Base-by-base conservation (phyloP, 305 asterid species). In the Fraxinus floribunda region DNA sequence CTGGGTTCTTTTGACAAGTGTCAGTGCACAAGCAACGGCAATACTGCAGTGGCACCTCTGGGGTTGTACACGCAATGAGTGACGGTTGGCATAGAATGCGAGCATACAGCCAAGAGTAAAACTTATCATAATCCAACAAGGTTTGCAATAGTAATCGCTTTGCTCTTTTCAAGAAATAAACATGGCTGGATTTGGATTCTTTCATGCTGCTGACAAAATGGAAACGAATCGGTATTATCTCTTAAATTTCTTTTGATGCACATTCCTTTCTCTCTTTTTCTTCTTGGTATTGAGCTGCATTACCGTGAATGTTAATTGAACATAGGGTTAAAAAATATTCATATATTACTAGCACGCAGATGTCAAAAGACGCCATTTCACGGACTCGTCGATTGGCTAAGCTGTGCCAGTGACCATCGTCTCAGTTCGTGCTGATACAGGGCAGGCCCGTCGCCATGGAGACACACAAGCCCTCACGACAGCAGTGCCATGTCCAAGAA, bases 61-160 rank as follows among this genome's bases (percentile, higher is more conserved):
- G 77, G 30, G 77, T 6, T 34, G 46, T 32, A 72, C 77, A 72
- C 77, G 77, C 39, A 29, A 11, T 11, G 36, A 66, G 66, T 16
- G 77, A 78, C 39, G 68, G 66, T 76, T 76, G 20, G 66, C 62
- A 76, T 44, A 76, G 20, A 66, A 38, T 36, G 15, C 76, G 71
- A 52, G 82, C 80, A 72, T 76, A 41, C 44, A 84, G 76, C 60
- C 78, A 77, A 80, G 60, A 24, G 30, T 4, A n/a, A 41, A 68
- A 32, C 76, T 80, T 84, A 78, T 84, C 86, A 20, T 30, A 38
- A 49, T 49, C 79, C 76, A 72, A 49, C 57, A 34, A 76, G 72
- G 39, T 85, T 85, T 68, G 88, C 84, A 46, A 86, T 90, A 7
- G 89, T 79, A 52, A 70, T 80, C 34, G 26, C 80, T 70, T 84